Evolutionary conservation across 495 filamentous ascomycete genomes (phyloP), one percentile per base, ranked within the genome.

Genomic region (Lineolata rhizophorae): DNA sequence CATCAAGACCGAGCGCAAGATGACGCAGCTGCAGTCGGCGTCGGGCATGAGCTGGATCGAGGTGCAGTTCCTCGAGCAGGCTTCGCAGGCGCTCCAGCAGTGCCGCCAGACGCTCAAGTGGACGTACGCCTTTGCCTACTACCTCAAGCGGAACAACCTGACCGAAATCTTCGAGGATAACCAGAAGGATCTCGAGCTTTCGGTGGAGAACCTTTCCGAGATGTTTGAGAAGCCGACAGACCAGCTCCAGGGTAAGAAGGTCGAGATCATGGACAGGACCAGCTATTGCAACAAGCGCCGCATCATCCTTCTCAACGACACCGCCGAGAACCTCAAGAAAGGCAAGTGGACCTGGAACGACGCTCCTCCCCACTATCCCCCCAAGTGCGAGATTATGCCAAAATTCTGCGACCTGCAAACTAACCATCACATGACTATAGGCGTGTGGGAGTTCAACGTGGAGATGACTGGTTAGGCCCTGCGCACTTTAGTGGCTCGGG

Each of bases 1-100:
- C 43, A 52, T 76, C 34, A 97, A 95, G 65, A 93, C 87, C 8
- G 83, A 97, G 56, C 93, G 83, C 64, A 97, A 95, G 61, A 95
- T 97, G 87, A 80, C 79, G 18, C 76, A 81, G 44, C 64, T 97
- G 9, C 90, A 95, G 54, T 78, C 73, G 28, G 67, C 77, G 20
- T 93, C 85, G 0, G 81, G 81, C 36, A 82, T 97, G 68, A 92
- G 82, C 0, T 97, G 87, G 87, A 97, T 97, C 35, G 87, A 97
- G 48, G 87, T 97, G 11, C 87, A 97, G 46, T 97, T 94, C 49
- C 62, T 97, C 2, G 75, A 90, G 38, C 71, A 76, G 3, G 90
- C 87, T 2, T 93, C 85, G 2, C 81, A 91, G 51, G 78, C 83
- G 5, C 65, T 97, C 15, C 87, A 97, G 54, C 81, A 81, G 26